A percentile compares a stretch with the other conserved stretches of the same genome.
phyloP scores from a whole-genome alignment of 2,329 filamentous ascomycete species.

The Aaosphaeria arxii region DNA sequence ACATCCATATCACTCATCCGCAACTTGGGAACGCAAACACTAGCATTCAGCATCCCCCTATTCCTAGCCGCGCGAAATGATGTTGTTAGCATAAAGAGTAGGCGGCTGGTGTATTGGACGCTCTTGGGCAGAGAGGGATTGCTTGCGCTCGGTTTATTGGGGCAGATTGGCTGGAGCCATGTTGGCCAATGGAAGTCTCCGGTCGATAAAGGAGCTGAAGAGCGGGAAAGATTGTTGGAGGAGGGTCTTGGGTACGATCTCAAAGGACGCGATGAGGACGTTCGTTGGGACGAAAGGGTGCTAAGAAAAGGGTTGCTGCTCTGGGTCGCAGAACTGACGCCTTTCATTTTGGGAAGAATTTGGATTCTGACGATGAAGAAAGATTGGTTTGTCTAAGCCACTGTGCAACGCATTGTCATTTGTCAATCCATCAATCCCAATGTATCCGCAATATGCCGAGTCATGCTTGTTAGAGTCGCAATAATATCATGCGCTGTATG shows the following conservation, averaged over 20 bases:
- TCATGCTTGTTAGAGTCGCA: too few relatives aligned
- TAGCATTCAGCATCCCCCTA: constrained; percentile 17
- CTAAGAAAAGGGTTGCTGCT: constrained; percentile 10
- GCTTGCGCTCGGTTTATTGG: constrained; percentile 4
- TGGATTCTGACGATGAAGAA: constrained; percentile 11
- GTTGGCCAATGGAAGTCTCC: background rate
- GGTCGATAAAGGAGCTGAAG: background rate
- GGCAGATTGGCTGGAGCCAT: constrained; percentile 6
- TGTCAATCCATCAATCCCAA: too few relatives aligned
- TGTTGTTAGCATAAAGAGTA: constrained; percentile 1
- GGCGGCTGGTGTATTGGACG: constrained; percentile 11
- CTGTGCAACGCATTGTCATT: too few relatives aligned
- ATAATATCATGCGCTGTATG: too few relatives aligned
- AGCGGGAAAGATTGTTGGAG: constrained; percentile 4
- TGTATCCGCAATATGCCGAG: too few relatives aligned
- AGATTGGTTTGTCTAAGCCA: constrained; percentile 9
- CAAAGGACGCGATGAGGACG: constrained; percentile 4
- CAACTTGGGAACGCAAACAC: constrained; percentile 13
- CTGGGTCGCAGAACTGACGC: constrained; percentile 14
- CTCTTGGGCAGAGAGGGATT: constrained; percentile 3
- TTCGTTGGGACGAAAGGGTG: background rate
- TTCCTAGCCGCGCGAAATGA: constrained; percentile 10
- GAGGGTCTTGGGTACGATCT: constrained; percentile 4
- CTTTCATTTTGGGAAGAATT: constrained; percentile 14
- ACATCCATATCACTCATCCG: constrained; percentile 6